Conservation (phyloP, 176 grass and related monocot species). For the Raddia distichophylla region DNA sequence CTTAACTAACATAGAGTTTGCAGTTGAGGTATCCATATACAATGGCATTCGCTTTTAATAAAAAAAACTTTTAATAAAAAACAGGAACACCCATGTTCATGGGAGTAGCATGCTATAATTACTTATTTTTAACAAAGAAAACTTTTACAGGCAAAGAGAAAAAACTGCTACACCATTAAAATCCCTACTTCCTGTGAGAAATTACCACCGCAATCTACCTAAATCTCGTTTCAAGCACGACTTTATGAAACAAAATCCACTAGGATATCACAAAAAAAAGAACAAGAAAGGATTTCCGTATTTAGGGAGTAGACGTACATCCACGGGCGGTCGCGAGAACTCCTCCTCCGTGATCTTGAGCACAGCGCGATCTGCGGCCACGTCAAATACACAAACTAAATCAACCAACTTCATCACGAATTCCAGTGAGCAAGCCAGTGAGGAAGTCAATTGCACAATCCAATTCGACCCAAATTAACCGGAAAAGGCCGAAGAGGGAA, state of each 20-base stretch:
- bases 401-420: background rate
- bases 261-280: background rate
- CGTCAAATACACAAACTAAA: constrained; percentile 29
- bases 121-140: background rate
- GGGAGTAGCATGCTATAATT: background rate
- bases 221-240: background rate
- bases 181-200: background rate
- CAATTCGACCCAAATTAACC: background rate
- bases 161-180: background rate
- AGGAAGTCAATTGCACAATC: background rate
- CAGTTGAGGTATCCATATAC: background rate
- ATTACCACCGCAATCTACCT: background rate
- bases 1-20: background rate
- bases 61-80: background rate
- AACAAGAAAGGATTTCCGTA: background rate
- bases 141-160: background rate
- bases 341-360: constrained; percentile 95
- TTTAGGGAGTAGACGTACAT: constrained; percentile 42
- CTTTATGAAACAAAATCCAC: background rate
- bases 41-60: background rate
- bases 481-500: background rate
- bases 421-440: background rate
- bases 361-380: constrained; percentile 67
- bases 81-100: background rate
- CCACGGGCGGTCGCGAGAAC: constrained; percentile 67